Evolutionary conservation across 2,329 filamentous ascomycete species (phyloP), one percentile per base, ranked within the genome.

Genomic region (Pseudocercospora fijiensis): DNA sequence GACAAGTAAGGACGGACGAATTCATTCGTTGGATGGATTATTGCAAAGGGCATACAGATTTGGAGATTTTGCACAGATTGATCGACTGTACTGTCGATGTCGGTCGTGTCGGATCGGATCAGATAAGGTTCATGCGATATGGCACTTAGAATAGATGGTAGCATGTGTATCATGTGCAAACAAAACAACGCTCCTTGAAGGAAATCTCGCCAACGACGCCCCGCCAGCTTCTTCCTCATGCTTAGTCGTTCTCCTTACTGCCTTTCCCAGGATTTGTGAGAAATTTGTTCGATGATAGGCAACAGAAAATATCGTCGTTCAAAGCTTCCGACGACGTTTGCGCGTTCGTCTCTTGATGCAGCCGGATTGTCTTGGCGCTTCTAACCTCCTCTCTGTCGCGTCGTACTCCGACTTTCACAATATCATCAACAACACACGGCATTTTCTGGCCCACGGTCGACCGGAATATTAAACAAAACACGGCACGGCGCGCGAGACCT

Each of bases 1-100:
- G 74, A 79, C 64, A 81, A 83, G 72, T 81, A 67, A 58, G 16
- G 9, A n/a, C 4, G 37, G 16, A 41, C 6, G 37, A 41, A n/a
- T n/a, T n/a, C n/a, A n/a, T n/a, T n/a, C n/a, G n/a, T n/a, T n/a
- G n/a, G n/a, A n/a, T n/a, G n/a, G n/a, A n/a, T n/a, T n/a, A n/a
- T n/a, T n/a, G n/a, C n/a, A n/a, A n/a, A n/a, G n/a, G 37, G 37
- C 37, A 16, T 37, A n/a, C 13, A 37, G 11, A 37, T 37, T 37
- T 37, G 37, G 37, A 6, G 37, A 41, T 41, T 13, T 41, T 13
- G 16, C 16, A 16, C 30, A 33, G 30, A 33, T 9, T 33, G 30
- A 13, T 13, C 7, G 33, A 13, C n/a, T n/a, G n/a, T n/a, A 41
- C 37, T 41, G 16, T 41, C 16, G 37, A 41, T 41, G 16, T 7